Conservation (phyloP, 2,329 filamentous ascomycete genomes). For the Grosmannia clavigera region DNA sequence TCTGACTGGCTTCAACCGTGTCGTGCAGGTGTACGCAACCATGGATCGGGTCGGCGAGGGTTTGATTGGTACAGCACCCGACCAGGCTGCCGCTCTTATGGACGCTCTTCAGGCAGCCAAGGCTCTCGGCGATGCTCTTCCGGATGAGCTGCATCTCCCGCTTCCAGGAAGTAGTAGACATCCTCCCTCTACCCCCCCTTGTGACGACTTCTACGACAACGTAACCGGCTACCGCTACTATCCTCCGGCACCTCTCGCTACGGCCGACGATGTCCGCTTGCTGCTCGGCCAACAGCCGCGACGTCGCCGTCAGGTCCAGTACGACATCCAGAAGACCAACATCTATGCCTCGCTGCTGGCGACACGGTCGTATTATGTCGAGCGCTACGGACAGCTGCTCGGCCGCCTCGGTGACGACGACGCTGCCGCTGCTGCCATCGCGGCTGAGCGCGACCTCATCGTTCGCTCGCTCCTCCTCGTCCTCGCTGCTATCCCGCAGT, state of each 20-base stretch:
- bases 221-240: slow-evolving; percentile 38
- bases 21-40: slow-evolving; percentile 64
- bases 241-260: slow-evolving; percentile 28
- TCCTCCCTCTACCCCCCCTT: not conserved
- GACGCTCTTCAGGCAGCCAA: slow-evolving; percentile 62
- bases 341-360: slow-evolving; percentile 72
- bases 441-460: slow-evolving; percentile 66
- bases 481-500: slow-evolving; percentile 65
- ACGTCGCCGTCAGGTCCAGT: slow-evolving; percentile 51
- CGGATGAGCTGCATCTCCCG: slow-evolving; percentile 43
- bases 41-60: slow-evolving; percentile 50
- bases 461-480: slow-evolving; percentile 67
- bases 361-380: slow-evolving; percentile 73
- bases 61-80: slow-evolving; percentile 31
- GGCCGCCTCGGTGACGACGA: slow-evolving; percentile 15
- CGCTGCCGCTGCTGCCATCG: slow-evolving; percentile 42
- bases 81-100: slow-evolving; percentile 62
- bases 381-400: slow-evolving; percentile 64
- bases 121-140: slow-evolving; percentile 52
- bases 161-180: not conserved
- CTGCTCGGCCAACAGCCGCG: slow-evolving; percentile 35
- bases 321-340: slow-evolving; percentile 86
- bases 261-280: slow-evolving; percentile 37
- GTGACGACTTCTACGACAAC: slow-evolving; percentile 25
- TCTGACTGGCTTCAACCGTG: slow-evolving; percentile 70